Conservation (phyloP, 495 filamentous ascomycete genomes). For the Gamarada debralockiae region DNA sequence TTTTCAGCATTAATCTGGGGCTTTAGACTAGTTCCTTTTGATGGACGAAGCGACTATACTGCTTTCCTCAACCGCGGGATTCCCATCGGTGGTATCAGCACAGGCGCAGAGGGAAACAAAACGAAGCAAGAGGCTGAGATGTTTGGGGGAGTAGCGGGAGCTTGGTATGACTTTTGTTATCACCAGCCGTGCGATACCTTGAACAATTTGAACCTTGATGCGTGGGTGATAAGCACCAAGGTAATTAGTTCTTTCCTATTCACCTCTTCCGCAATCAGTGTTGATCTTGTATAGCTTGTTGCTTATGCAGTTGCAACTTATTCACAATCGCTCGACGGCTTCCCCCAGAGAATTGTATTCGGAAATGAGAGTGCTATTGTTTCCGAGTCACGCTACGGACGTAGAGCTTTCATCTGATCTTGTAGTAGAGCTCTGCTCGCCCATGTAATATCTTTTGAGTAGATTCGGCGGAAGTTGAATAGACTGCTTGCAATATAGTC, state of each 20-base stretch:
- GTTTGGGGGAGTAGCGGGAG: constrained; percentile 49
- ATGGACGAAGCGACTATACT: constrained; percentile 55
- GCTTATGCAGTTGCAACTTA: constrained; percentile 51
- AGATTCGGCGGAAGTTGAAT: too few species aligned
- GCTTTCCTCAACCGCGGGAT: constrained; percentile 50
- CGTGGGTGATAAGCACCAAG: constrained; percentile 53
- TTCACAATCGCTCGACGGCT: constrained; percentile 47
- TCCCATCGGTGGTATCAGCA: constrained; percentile 54
- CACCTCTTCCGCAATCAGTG: background rate
- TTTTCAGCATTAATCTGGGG: too few species aligned
- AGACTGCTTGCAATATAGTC: too few species aligned
- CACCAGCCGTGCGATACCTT: constrained; percentile 51
- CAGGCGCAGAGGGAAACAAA: constrained; percentile 58
- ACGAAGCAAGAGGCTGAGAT: constrained; percentile 42
- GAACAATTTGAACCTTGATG: constrained; percentile 44
- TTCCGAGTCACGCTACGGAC: constrained; percentile 11
- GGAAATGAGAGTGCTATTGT: background rate
- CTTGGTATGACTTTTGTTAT: constrained; percentile 52
- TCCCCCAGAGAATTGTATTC: constrained; percentile 37
- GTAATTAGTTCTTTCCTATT: constrained; percentile 23
- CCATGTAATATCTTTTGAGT: too few species aligned
- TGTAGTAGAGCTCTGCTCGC: too few species aligned
- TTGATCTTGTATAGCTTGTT: constrained; percentile 43
- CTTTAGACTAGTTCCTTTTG: too few species aligned
- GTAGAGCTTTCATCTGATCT: constrained; percentile 18